phyloP scores from a whole-genome alignment of 1,284 basidiomycete species.

The Ceratobasidium sp. region DNA sequence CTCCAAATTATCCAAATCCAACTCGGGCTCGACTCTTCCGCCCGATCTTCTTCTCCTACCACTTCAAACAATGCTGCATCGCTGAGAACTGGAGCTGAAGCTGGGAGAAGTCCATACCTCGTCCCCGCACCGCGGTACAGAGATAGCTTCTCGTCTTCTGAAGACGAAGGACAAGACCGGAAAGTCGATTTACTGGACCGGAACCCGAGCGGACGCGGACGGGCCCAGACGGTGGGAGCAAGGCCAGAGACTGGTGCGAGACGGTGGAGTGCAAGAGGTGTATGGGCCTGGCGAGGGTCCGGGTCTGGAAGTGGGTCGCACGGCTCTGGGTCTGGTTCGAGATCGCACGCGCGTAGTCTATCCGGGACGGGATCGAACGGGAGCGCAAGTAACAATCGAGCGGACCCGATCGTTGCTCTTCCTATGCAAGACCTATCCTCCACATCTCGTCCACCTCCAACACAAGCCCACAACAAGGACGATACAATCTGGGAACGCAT shows the following conservation, averaged over 20 bases:
- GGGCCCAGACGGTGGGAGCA: too few relatives aligned
- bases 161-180: background rate
- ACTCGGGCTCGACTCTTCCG: constrained; percentile 33
- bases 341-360: background rate
- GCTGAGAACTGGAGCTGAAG: too few relatives aligned
- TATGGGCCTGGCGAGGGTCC: constrained; percentile 33
- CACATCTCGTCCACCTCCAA: background rate
- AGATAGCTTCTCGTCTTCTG: constrained; percentile 29
- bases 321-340: background rate
- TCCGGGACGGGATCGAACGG: background rate
- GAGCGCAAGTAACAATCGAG: background rate
- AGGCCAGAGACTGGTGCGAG: background rate
- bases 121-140: constrained; percentile 36
- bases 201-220: background rate
- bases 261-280: background rate
- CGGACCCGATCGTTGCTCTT: background rate
- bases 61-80: too few relatives aligned
- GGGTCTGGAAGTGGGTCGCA: constrained; percentile 22
- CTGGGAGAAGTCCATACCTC: constrained; percentile 35
- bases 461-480: background rate
- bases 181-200: constrained; percentile 7
- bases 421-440: constrained; percentile 14
- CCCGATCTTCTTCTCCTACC: too few relatives aligned
- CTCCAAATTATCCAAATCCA: constrained; percentile 41
- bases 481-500: constrained; percentile 24